Percentiles rank a stretch among this genome's conserved stretches.
phyloP scores from a whole-genome alignment of 768 basidiomycete species.

The Rickenella mellea region DNA sequence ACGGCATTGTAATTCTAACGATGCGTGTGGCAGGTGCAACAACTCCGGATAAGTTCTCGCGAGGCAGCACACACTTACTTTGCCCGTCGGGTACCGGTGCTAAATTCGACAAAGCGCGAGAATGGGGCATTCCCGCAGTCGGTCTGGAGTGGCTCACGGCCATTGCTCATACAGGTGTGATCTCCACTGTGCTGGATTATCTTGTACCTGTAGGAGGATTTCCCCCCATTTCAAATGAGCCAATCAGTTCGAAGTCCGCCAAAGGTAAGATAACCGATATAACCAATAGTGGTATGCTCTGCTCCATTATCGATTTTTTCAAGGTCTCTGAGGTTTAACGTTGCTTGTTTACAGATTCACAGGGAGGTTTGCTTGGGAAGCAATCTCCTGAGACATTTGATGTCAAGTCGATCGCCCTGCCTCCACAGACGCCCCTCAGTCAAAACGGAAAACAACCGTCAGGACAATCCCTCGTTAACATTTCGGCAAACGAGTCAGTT shows the following conservation, averaged over 20 bases:
- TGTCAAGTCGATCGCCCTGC: no score
- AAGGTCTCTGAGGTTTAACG: no score
- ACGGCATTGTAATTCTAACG: constrained; percentile 3
- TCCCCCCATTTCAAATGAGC: background rate
- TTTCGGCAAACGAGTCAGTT: no score
- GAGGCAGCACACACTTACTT: constrained; percentile 69
- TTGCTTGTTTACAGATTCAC: no score
- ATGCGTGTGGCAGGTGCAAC: constrained; percentile 43
- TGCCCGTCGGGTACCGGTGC: constrained; percentile 61
- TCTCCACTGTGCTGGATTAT: constrained; percentile 23
- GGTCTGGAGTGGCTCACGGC: constrained; percentile 58
- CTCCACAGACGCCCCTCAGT: no score
- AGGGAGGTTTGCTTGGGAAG: no score
- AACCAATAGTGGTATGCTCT: no score
- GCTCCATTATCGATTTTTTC: no score
- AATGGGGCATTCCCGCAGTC: constrained; percentile 76
- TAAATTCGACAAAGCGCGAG: constrained; percentile 69
- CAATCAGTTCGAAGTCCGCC: background rate
- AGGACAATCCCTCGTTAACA: no score
- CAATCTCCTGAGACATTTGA: no score
- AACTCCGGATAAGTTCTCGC: constrained; percentile 49
- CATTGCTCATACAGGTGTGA: constrained; percentile 41
- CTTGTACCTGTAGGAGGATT: no score
- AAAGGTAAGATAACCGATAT: constrained; percentile 29
- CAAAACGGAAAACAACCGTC: no score